Evolutionary conservation across 192 early-diverging fungal species (phyloP).

Genomic region (Jimgerdemannia lactiflua): DNA sequence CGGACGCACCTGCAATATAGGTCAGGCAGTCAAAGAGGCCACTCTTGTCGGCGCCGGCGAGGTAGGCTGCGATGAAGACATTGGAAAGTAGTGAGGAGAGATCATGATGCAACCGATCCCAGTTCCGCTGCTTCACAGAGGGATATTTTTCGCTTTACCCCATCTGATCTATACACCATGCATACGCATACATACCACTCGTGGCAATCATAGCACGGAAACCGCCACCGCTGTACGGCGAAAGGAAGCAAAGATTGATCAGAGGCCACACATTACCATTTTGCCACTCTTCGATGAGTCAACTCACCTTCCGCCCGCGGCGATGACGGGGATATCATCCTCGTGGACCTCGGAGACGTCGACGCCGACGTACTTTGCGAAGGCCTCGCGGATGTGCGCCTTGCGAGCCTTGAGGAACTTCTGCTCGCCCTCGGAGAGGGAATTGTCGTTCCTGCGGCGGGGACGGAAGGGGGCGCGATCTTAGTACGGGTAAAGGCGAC

Average conservation of each 20-base stretch:
- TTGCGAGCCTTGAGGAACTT: slow-evolving; percentile 38
- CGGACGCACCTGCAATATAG: slow-evolving; percentile 54
- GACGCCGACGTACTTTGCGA: slow-evolving; percentile 72
- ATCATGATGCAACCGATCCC: too few species aligned
- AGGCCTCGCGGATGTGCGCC: slow-evolving; percentile 46
- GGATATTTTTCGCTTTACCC: too few species aligned
- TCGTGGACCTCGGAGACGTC: slow-evolving; percentile 51
- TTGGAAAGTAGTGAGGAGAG: too few species aligned
- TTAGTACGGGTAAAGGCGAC: too few species aligned
- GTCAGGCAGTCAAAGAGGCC: slow-evolving; percentile 62
- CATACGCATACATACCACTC: too few species aligned
- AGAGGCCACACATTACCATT: background rate
- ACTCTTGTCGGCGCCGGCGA: slow-evolving; percentile 51
- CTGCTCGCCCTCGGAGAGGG: slow-evolving; percentile 39
- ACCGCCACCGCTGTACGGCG: slow-evolving; percentile 55
- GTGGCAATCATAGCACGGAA: slow-evolving; percentile 75
- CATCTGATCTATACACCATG: too few species aligned
- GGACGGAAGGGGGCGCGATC: background rate
- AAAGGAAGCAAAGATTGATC: background rate
- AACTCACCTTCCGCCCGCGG: slow-evolving; percentile 49
- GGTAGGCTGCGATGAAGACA: slow-evolving; percentile 28
- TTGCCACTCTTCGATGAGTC: background rate
- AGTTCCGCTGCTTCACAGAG: too few species aligned
- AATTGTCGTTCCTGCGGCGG: slow-evolving; percentile 23
- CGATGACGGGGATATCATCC: slow-evolving; percentile 67